phyloP scores from a whole-genome alignment of 2,329 filamentous ascomycete species.

The Scortechinia acanthostroma region DNA sequence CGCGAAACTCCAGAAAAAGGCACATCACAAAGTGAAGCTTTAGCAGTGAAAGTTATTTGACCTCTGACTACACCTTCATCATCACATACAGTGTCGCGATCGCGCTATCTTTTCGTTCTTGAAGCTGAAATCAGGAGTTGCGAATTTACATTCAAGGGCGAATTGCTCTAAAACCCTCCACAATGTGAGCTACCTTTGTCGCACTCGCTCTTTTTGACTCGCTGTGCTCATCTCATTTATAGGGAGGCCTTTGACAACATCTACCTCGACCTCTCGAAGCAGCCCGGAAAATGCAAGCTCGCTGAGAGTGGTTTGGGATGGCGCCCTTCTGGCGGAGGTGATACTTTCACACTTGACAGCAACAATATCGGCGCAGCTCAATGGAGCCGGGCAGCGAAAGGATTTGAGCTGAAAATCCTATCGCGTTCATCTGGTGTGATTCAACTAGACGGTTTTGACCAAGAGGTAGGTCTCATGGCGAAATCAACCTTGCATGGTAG shows the following conservation, averaged over 20 bases:
- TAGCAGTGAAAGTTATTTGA: too few relatives aligned
- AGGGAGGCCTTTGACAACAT: slow-evolving; percentile 96
- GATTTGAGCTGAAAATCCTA: slow-evolving; percentile 87
- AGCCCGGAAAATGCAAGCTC: slow-evolving; percentile 86
- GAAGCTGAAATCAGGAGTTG: too few relatives aligned
- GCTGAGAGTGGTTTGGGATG: slow-evolving; percentile 91
- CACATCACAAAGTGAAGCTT: too few relatives aligned
- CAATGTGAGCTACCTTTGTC: neutral
- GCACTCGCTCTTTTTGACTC: neutral
- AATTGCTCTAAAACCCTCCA: too few relatives aligned
- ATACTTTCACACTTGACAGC: slow-evolving; percentile 88
- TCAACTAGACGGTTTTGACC: slow-evolving; percentile 89
- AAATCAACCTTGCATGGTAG: too few relatives aligned
- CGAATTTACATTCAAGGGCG: too few relatives aligned
- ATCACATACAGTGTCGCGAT: too few relatives aligned
- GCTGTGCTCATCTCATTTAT: neutral
- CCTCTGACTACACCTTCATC: neutral
- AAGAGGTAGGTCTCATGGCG: slow-evolving; percentile 54
- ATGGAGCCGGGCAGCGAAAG: slow-evolving; percentile 89
- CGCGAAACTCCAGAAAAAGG: neutral
- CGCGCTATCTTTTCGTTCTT: too few relatives aligned
- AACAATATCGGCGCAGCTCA: slow-evolving; percentile 79
- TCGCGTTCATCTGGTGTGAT: slow-evolving; percentile 76
- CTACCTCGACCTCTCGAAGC: slow-evolving; percentile 89
- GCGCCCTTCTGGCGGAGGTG: slow-evolving; percentile 81